phyloP scores from a whole-genome alignment of 805 yeast genomes.

The Candida andamanensis region DNA sequence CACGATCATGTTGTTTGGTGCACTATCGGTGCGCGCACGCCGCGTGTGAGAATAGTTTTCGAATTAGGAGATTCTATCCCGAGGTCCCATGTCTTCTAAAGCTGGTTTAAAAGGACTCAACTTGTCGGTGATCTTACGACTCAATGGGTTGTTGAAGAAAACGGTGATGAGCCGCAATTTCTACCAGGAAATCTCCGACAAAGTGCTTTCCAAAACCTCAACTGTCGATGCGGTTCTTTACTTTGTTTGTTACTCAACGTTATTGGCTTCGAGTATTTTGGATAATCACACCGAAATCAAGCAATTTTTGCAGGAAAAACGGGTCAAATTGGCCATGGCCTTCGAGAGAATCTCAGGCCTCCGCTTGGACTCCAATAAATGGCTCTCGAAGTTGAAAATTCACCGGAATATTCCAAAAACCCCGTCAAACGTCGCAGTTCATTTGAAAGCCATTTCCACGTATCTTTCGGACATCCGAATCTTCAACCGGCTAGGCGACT shows the following conservation, averaged over 20 bases:
- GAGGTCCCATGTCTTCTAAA: too few relatives aligned
- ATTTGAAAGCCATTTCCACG: constrained; percentile 30
- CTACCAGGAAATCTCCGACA: constrained; percentile 38
- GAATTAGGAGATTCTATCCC: too few relatives aligned
- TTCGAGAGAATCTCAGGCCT: constrained; percentile 10
- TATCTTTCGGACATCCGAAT: constrained; percentile 39
- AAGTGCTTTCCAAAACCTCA: constrained; percentile 27
- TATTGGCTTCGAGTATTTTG: constrained; percentile 30
- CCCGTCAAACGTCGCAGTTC: constrained; percentile 24
- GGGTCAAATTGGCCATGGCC: constrained; percentile 16
- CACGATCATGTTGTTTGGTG: too few relatives aligned
- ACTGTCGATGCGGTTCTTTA: constrained; percentile 37
- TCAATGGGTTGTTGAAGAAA: constrained; percentile 24
- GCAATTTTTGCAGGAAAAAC: constrained; percentile 24
- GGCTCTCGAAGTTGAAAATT: constrained; percentile 6
- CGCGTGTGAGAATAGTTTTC: too few relatives aligned
- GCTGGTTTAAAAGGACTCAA: too few relatives aligned
- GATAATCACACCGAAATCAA: constrained; percentile 32
- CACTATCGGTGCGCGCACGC: too few relatives aligned
- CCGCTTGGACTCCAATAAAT: constrained; percentile 14
- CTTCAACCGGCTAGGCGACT: constrained; percentile 37
- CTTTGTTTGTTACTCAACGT: constrained; percentile 40
- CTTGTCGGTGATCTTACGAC: too few relatives aligned
- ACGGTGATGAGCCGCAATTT: constrained; percentile 33
- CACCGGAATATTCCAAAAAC: constrained; percentile 1